phyloP scores from a whole-genome alignment of 192 early-diverging fungal genomes.

The Podila epigama region DNA sequence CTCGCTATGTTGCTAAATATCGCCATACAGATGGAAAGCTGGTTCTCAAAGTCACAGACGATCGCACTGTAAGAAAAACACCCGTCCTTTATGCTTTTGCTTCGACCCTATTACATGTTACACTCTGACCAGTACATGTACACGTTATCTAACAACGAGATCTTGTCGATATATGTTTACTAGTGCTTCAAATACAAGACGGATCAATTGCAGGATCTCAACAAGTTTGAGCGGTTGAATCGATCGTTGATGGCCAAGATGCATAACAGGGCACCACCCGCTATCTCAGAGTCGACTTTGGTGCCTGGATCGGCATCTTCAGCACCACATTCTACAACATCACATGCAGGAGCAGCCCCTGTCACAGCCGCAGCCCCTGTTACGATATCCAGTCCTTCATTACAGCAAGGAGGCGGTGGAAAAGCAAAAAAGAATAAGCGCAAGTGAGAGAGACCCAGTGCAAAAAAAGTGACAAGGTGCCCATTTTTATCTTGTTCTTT shows the following conservation, averaged over 20 bases:
- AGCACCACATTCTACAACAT: slow-evolving; percentile 18
- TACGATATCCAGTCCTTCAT: slow-evolving; percentile 42
- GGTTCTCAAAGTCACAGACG: slow-evolving; percentile 79
- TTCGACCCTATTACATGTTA: neutral
- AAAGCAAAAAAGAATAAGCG: slow-evolving; percentile 50
- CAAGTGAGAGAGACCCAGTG: slow-evolving; percentile 4
- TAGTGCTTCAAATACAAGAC: slow-evolving; percentile 73
- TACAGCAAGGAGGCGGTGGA: slow-evolving; percentile 45
- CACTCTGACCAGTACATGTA: no score
- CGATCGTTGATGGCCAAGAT: slow-evolving; percentile 71
- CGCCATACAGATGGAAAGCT: slow-evolving; percentile 72
- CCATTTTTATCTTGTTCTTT: neutral
- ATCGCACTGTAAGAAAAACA: slow-evolving; percentile 63
- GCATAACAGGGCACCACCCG: slow-evolving; percentile 57
- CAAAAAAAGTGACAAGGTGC: neutral
- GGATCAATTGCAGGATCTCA: slow-evolving; percentile 70
- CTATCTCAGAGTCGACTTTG: slow-evolving; percentile 2
- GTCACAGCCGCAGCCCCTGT: slow-evolving; percentile 8
- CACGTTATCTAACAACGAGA: no score
- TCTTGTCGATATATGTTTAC: no score
- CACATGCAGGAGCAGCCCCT: neutral
- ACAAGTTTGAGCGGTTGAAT: slow-evolving; percentile 77
- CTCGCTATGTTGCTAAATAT: slow-evolving; percentile 73
- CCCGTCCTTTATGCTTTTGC: neutral
- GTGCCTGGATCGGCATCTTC: no score